A percentile compares a stretch with the other conserved stretches of the same genome.
These are phyloP conservation scores for Cynara cardunculus DNA, from an alignment of 129 eudicot genomes.

Conservation along the genomic window DNA sequence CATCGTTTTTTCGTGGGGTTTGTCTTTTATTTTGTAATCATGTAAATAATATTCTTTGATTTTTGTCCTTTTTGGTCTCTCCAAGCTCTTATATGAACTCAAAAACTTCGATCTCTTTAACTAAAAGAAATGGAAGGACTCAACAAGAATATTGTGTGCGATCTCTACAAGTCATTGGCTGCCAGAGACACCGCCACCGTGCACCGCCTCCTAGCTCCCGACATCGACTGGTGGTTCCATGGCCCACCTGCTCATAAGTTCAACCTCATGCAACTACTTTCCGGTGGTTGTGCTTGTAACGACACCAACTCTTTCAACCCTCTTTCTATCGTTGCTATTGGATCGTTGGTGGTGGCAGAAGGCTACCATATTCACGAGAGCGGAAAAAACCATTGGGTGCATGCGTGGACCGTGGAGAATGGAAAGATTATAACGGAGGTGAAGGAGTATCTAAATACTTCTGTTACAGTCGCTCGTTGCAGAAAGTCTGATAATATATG, in stretches of 20 bases:
- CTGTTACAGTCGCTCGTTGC: conserved; percentile 28
- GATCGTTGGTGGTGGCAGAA: conserved; percentile 26
- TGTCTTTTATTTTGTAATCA: neutral
- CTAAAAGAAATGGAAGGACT: conserved; percentile 15
- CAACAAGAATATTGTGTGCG: conserved; percentile 18
- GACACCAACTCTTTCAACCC: conserved; percentile 25
- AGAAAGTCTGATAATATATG: neutral
- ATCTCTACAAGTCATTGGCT: conserved; percentile 31
- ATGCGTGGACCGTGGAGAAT: conserved; percentile 40
- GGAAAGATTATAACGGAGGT: conserved; percentile 38
- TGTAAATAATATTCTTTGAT: neutral
- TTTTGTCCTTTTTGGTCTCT: neutral
- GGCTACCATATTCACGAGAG: conserved; percentile 18
- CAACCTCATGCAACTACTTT: conserved; percentile 35
- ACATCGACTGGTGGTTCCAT: conserved; percentile 55
- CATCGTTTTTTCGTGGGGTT: neutral
- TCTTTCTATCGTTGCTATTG: conserved; percentile 32
- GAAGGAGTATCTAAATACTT: conserved; percentile 37
- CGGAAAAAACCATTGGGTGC: conserved; percentile 28
- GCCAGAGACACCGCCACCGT: conserved; percentile 17
- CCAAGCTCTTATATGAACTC: neutral
- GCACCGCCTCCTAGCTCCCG: conserved; percentile 37
- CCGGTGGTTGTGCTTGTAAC: conserved; percentile 21
- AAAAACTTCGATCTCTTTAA: neutral
- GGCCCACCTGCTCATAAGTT: conserved; percentile 41